Evolutionary conservation across 2,329 filamentous ascomycete genomes (phyloP).

Genomic region (Epichloe coenophiala): DNA sequence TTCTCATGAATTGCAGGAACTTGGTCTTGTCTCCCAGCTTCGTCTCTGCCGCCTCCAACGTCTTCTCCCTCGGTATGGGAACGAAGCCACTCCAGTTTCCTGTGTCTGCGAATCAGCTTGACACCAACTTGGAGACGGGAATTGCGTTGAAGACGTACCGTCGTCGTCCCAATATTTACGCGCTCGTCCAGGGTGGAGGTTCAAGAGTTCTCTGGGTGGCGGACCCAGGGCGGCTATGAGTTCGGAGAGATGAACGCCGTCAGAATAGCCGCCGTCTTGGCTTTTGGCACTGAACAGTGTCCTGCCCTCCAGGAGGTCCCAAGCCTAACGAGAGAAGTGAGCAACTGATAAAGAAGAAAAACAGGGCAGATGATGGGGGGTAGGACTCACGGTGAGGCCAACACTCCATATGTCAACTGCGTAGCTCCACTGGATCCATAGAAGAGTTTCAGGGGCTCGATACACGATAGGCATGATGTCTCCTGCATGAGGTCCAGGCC

Average conservation of each 20-base stretch:
- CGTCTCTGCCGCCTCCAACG: background rate
- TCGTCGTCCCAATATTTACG: background rate
- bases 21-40: background rate
- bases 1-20: background rate
- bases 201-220: background rate
- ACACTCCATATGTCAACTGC: background rate
- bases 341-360: no score
- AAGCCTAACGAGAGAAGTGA: background rate
- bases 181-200: background rate
- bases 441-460: background rate
- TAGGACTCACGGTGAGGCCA: background rate
- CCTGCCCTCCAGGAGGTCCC: background rate
- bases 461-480: constrained; percentile 15
- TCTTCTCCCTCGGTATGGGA: background rate
- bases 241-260: background rate
- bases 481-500: constrained; percentile 10
- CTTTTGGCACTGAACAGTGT: background rate
- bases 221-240: background rate
- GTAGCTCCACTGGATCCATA: background rate
- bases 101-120: background rate
- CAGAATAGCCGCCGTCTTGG: background rate
- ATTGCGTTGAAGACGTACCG: background rate
- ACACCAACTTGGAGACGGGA: background rate
- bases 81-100: background rate
- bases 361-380: background rate